A percentile compares a stretch with the other conserved stretches of the same genome.
These are phyloP conservation scores for Prunus mume DNA, from an alignment of 306 rosid species.

Conservation along the genomic window DNA sequence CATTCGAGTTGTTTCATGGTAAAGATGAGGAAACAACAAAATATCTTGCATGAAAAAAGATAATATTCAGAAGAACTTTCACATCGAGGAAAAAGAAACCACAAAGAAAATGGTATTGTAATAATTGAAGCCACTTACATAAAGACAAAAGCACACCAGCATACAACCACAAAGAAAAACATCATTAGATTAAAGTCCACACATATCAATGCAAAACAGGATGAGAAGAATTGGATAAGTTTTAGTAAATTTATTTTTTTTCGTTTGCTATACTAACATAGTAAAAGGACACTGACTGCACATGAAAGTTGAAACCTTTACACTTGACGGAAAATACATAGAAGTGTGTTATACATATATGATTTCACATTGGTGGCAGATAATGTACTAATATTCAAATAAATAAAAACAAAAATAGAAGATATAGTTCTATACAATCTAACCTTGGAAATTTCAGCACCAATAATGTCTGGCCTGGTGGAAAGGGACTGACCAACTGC, in stretches of 20 bases:
- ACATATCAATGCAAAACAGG: not conserved
- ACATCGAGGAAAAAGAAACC: not conserved
- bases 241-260: not conserved
- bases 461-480: slow-evolving; percentile 96
- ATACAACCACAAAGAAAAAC: not conserved
- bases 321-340: not conserved
- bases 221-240: not conserved
- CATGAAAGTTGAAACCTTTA: not conserved
- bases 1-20: not conserved
- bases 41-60: not conserved
- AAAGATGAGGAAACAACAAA: not conserved
- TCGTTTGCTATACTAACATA: not conserved
- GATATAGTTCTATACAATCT: slow-evolving; percentile 19
- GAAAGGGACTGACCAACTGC: slow-evolving; percentile 99
- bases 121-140: not conserved
- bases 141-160: not conserved
- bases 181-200: not conserved
- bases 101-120: not conserved
- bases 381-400: not conserved
- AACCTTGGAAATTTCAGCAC: slow-evolving; percentile 91
- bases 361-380: slow-evolving; percentile 4
- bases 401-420: not conserved
- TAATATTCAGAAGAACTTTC: not conserved
- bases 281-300: not conserved
- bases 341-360: not conserved